Evolutionary conservation across 2,329 filamentous ascomycete genomes (phyloP), one percentile per base, ranked within the genome.

Genomic region (Claviceps paspali): DNA sequence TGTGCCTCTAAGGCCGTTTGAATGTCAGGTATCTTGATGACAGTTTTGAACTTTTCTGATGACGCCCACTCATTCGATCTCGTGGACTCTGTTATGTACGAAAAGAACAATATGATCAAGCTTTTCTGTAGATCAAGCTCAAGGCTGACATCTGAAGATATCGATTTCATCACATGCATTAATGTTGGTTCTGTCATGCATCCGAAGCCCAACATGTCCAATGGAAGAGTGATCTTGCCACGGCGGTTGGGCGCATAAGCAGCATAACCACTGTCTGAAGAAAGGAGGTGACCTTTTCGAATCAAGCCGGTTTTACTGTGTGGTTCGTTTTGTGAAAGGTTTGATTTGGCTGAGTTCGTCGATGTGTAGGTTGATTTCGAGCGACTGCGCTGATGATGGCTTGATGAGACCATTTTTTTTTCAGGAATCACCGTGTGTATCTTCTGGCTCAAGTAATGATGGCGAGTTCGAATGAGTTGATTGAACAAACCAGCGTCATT

Each of bases 131-230:
- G 48, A 27, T 60, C 51, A 1, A 60, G 35, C 32, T 54, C 51
- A 9, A 62, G 26, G 12, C 43, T 49, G 5, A 60, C 21, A 2
- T 45, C 41, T 2, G 39, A 35, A 2, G 39, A 18, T n/a, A 55
- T 24, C 1, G 47, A 45, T 36, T 67, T 68, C 65, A 82, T 71
- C 7, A 64, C 54, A 51, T 77, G 69, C 65, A 86, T 74, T 0
- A 62, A 60, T 3, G 56, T 59, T 4, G 70, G 64, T 1, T 64
- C 56, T 2, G 67, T 47, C 56, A 75, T 64, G 29, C 74, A 61
- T 0, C 82, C 81, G 45, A 86, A 79, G 14, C 74, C 66, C 2
- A 86, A 48, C 0, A 57, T 59, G 1, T 51, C 47, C 3, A 68
- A 60, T 2, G 53, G 48, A 2, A 76, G 43, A 12, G 50, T 60